Evolutionary conservation across 2,329 filamentous ascomycete species (phyloP), one percentile per base, ranked within the genome.

Genomic region (Blastomyces gilchristii): DNA sequence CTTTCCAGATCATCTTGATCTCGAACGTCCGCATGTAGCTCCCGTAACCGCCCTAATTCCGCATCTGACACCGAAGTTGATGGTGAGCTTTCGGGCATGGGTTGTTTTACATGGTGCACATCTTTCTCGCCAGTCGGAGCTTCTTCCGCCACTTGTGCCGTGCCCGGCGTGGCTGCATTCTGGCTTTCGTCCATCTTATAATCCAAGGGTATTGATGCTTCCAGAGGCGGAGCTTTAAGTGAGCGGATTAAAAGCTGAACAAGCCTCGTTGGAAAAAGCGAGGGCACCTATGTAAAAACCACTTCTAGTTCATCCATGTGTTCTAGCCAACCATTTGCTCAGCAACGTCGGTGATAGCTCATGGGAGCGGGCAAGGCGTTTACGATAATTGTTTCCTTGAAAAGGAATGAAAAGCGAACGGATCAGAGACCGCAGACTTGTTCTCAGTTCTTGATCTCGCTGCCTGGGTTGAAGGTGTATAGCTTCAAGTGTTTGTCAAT

Each of bases 1-100:
- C 91, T 84, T 75, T 97, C 93, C 25, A 97, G 78, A 64, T 97
- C 92, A 77, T 92, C 87, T 74, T 97, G 93, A 70, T 96, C 86
- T 63, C 90, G 86, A 28, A 94, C 85, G 63, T 87, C 82, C 60
- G 86, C 83, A 4, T 87, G 86, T 50, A 91, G 77, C 53, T 82
- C 82, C 63, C 81, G 79, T 37, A 91, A 77, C 25, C 83, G 82
- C 60, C 81, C 80, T 52, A 82, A 82, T 70, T 89, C 87, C 65
- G 85, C 83, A 47, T 56, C 63, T 7, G 43, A 28, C 53, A 57
- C 14, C 34, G 39, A 53, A 53, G 37, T 31, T n/a, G 25, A 28
- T 43, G 39, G 57, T 11, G 53, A 49, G 47, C 41, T 49, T 47
- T 25, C 25, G 1, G 47, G 45, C 2, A 39, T 18, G 47, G 31